Evolutionary conservation across 1,284 basidiomycete species (phyloP).

Genomic region (Rhizoctonia solani): DNA sequence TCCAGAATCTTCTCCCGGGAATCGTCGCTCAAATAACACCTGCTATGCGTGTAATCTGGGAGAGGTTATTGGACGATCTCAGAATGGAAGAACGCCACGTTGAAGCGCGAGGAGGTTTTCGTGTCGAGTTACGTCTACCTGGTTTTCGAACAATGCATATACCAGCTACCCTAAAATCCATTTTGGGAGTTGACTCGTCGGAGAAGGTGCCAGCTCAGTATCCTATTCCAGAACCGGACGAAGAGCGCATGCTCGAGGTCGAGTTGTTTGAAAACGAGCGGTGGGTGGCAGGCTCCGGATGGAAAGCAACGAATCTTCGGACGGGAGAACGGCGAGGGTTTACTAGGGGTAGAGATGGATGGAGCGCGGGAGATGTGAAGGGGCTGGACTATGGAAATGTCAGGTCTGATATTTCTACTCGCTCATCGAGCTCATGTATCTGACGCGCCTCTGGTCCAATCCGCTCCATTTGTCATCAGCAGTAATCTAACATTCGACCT

Average conservation of each 20-base stretch:
- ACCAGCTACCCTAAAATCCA: constrained; percentile 3
- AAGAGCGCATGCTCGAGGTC: constrained; percentile 51
- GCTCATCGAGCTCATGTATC: constrained; percentile 3
- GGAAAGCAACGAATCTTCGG: constrained; percentile 54
- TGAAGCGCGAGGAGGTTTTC: constrained; percentile 48
- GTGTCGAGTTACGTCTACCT: constrained; percentile 10
- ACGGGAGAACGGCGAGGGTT: constrained; percentile 62
- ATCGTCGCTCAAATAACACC: constrained; percentile 38
- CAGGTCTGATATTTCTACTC: constrained; percentile 56
- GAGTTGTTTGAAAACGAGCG: constrained; percentile 80
- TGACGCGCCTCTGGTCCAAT: neutral
- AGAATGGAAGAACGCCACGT: constrained; percentile 64
- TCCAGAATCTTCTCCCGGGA: constrained; percentile 46
- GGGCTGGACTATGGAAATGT: constrained; percentile 55
- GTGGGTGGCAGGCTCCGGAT: constrained; percentile 45
- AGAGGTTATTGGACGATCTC: constrained; percentile 63
- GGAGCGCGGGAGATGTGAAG: constrained; percentile 57
- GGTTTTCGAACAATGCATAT: constrained; percentile 27
- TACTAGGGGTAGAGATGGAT: constrained; percentile 74
- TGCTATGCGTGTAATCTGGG: constrained; percentile 14
- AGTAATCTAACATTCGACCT: constrained; percentile 78
- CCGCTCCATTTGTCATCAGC: constrained; percentile 47
- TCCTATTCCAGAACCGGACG: constrained; percentile 16
- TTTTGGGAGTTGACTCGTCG: constrained; percentile 3
- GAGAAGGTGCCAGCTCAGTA: constrained; percentile 8